These are phyloP conservation scores for Magnolia changhungtana DNA, from an alignment of 164 flowering plant species.

Conservation along the genomic window DNA sequence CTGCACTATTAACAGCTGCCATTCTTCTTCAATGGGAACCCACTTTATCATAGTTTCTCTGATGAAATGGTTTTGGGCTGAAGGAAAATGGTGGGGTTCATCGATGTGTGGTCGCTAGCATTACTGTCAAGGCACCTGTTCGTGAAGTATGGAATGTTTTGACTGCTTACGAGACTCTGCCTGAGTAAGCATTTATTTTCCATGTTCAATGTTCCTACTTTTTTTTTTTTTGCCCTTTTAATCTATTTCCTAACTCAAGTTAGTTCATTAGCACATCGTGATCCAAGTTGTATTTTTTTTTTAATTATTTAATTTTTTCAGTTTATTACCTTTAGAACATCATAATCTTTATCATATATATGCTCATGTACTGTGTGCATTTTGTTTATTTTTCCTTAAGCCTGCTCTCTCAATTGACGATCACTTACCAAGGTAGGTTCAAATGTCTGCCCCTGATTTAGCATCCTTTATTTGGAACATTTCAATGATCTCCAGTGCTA, in stretches of 20 bases:
- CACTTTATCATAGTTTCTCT: slow-evolving; percentile 17
- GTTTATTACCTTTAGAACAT: too few relatives aligned
- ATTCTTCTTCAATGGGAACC: slow-evolving; percentile 8
- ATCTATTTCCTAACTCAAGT: neutral
- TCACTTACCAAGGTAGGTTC: too few relatives aligned
- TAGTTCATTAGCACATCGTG: neutral
- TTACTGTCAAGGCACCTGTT: slow-evolving; percentile 90
- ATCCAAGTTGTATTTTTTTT: neutral
- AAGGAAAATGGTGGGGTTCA: slow-evolving; percentile 98
- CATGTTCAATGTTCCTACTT: neutral
- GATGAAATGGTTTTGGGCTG: slow-evolving; percentile 34
- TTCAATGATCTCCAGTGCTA: too few relatives aligned
- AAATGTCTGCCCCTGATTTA: too few relatives aligned
- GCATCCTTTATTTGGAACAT: too few relatives aligned
- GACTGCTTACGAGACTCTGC: slow-evolving; percentile 88
- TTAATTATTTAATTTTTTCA: too few relatives aligned
- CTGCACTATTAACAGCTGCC: slow-evolving; percentile 13
- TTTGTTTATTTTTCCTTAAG: too few relatives aligned
- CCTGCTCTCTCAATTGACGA: too few relatives aligned
- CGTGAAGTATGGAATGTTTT: slow-evolving; percentile 90
- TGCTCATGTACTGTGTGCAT: too few relatives aligned
- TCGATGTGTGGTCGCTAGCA: slow-evolving; percentile 90
- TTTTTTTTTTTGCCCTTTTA: neutral
- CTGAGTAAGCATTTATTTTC: slow-evolving; percentile 60
- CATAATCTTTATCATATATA: too few relatives aligned